Base-by-base conservation (phyloP, 2,329 filamentous ascomycete species). In the Biscogniauxia sp. region DNA sequence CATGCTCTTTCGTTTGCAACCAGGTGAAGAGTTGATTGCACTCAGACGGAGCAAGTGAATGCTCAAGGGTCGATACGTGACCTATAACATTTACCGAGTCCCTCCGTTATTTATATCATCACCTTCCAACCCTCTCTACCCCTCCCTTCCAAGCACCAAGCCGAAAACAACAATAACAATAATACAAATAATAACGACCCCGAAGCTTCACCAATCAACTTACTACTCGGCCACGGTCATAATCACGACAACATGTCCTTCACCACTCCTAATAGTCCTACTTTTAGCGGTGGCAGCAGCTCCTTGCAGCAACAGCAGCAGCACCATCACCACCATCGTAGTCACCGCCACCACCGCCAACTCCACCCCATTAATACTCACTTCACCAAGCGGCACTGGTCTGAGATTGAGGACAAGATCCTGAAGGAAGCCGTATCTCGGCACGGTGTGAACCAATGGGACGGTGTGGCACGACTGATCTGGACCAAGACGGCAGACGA, bases 361-460 rank as follows among this genome's bases (percentile, higher is more conserved):
- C 20, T 3, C n/a, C 50, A 4, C 2, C 53, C 19, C 53, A 25
- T 20, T 62, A 26, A 25, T 28, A 28, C 9, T 7, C 28, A 13
- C 53, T 9, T 8, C 17, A 32, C 13, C 26, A 32, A 20, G 26
- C 4, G 6, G 13, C 11, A 20, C 9, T 54, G 65, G 65, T 61
- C 65, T 23, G 61, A 67, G 32, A 60, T 61, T 49, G 63, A 67
- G 41, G 63, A 67, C 25, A 55, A 57, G 6, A 64, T 64, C 19
- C 32, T 67, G 20, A 65, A 59, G 61, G 49, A 64, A 49, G 63
- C 56, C 11, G 61, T 67, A 3, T 55, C 55, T 17, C 60, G 53
- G 9, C 26, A 67, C 51, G 65, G 65, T 45, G 61, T 67, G 11
- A 58, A 26, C 49, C 55, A 51, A 11, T 67, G 65, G 65, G 58